Evolutionary conservation across 176 grass and related monocot genomes (phyloP).

Genomic region (Oropetium thomaeum): DNA sequence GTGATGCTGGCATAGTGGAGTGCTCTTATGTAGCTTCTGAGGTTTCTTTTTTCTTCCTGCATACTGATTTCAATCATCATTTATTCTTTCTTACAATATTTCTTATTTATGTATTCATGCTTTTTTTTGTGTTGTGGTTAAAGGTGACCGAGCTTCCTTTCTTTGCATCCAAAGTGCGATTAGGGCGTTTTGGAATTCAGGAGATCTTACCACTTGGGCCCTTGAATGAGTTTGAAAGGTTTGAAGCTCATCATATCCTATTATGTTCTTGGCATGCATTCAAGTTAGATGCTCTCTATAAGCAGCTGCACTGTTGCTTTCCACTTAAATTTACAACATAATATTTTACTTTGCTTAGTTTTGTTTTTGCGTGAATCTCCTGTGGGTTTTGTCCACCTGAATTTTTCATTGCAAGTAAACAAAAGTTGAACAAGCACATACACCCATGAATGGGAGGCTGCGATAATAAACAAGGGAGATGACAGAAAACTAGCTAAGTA

Average conservation of each 20-base stretch:
- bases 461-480: background rate
- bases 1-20: slow-evolving; percentile 80
- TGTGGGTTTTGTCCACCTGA: background rate
- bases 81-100: slow-evolving; percentile 3
- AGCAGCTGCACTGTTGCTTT: background rate
- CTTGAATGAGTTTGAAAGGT: slow-evolving; percentile 89
- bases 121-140: slow-evolving; percentile 26
- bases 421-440: background rate
- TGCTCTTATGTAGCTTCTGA: slow-evolving; percentile 81
- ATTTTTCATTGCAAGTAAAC: background rate
- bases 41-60: slow-evolving; percentile 24
- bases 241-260: background rate
- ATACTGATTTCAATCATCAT: slow-evolving; percentile 5
- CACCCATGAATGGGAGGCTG: background rate
- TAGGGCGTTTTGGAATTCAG: slow-evolving; percentile 58
- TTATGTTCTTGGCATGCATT: background rate
- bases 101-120: slow-evolving; percentile 8
- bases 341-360: background rate
- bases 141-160: slow-evolving; percentile 88
- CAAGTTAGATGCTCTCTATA: background rate
- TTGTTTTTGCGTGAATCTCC: background rate
- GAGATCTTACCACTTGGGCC: slow-evolving; percentile 76
- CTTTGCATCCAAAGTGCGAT: slow-evolving; percentile 79
- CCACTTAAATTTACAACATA: background rate
- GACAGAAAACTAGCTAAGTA: background rate